Conservation (phyloP, 2,329 filamentous ascomycete species). For the Peltaster fructicola region DNA sequence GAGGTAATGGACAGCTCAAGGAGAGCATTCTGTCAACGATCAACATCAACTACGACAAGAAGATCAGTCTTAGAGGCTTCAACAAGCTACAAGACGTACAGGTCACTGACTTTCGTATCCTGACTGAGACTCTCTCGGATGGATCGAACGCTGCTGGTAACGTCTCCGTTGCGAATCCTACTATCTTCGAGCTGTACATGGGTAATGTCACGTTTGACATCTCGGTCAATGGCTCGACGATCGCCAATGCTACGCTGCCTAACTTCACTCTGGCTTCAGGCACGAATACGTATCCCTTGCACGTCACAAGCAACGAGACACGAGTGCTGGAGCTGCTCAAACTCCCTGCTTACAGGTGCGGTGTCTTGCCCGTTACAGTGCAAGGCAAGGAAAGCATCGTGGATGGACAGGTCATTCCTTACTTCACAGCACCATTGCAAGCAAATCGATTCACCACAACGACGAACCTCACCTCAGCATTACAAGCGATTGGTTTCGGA, state of each 20-base stretch:
- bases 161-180: slow-evolving; percentile 45
- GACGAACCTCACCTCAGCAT: too few relatives aligned
- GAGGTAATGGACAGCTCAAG: slow-evolving; percentile 36
- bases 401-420: too few relatives aligned
- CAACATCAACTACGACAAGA: slow-evolving; percentile 37
- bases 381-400: too few relatives aligned
- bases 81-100: slow-evolving; percentile 39
- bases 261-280: slow-evolving; percentile 43
- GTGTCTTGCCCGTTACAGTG: slow-evolving; percentile 33
- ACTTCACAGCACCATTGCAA: too few relatives aligned
- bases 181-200: slow-evolving; percentile 46
- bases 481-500: too few relatives aligned
- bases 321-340: slow-evolving; percentile 32
- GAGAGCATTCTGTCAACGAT: slow-evolving; percentile 31
- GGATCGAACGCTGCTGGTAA: slow-evolving; percentile 44
- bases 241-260: slow-evolving; percentile 41
- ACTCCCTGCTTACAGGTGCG: slow-evolving; percentile 34
- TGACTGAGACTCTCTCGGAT: slow-evolving; percentile 16
- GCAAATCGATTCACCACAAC: too few relatives aligned
- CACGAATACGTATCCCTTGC: slow-evolving; percentile 37
- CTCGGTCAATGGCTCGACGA: slow-evolving; percentile 31
- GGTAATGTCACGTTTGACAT: slow-evolving; percentile 47
- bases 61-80: slow-evolving; percentile 36
- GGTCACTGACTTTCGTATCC: slow-evolving; percentile 32
- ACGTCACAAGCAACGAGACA: slow-evolving; percentile 34